These are phyloP conservation scores for Paecilomyces sp. DNA, from an alignment of 2,329 filamentous ascomycete species.

Conservation along the genomic window DNA sequence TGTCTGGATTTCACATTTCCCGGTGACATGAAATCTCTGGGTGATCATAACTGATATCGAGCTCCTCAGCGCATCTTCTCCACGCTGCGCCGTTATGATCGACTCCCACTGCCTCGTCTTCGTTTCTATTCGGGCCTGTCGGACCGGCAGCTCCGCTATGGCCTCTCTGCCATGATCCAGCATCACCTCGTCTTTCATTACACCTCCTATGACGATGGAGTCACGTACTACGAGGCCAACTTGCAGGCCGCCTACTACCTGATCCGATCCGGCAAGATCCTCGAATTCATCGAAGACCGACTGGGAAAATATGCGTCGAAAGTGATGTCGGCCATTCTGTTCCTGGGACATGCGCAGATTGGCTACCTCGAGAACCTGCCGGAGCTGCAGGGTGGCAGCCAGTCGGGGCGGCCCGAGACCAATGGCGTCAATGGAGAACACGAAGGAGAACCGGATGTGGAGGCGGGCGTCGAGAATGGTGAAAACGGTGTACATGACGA, in stretches of 20 bases:
- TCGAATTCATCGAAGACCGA: slow-evolving; percentile 65
- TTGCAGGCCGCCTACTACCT: slow-evolving; percentile 72
- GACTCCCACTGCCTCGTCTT: slow-evolving; percentile 64
- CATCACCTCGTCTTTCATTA: slow-evolving; percentile 77
- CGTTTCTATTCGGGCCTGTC: slow-evolving; percentile 65
- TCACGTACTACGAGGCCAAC: slow-evolving; percentile 79
- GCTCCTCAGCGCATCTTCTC: slow-evolving; percentile 69
- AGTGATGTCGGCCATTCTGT: slow-evolving; percentile 66
- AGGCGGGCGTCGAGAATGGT: slow-evolving; percentile 11
- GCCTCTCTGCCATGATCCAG: slow-evolving; percentile 76
- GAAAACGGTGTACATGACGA: slow-evolving; percentile 34
- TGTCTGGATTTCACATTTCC: neutral
- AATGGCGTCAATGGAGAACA: slow-evolving; percentile 18
- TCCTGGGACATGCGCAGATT: slow-evolving; percentile 65
- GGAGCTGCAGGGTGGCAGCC: slow-evolving; percentile 15
- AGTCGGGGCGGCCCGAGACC: slow-evolving; percentile 10
- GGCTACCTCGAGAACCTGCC: slow-evolving; percentile 37
- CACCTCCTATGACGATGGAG: slow-evolving; percentile 53
- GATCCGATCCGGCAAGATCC: slow-evolving; percentile 71
- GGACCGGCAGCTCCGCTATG: slow-evolving; percentile 70
- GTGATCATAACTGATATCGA: slow-evolving; percentile 4
- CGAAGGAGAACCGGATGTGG: slow-evolving; percentile 13
- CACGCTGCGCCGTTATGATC: slow-evolving; percentile 69
- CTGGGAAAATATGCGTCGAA: slow-evolving; percentile 69
- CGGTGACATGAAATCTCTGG: neutral